These are phyloP conservation scores for Rhodamnia argentea DNA, from an alignment of 345 rosid genomes.

Conservation along the genomic window DNA sequence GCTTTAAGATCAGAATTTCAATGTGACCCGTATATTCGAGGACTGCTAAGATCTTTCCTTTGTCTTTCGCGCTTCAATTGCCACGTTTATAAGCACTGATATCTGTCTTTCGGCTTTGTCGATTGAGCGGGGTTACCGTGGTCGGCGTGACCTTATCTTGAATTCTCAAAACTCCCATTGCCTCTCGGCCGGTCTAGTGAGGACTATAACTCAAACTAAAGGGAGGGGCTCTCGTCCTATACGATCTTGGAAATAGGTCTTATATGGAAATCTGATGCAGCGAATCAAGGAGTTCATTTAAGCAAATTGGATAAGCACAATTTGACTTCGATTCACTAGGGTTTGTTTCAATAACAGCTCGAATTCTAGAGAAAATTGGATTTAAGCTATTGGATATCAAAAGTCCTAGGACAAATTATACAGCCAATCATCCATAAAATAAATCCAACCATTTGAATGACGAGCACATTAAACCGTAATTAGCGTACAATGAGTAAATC, in stretches of 20 bases:
- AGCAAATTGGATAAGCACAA: neutral
- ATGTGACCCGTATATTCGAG: neutral
- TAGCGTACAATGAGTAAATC: neutral
- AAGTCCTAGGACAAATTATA: neutral
- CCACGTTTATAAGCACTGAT: neutral
- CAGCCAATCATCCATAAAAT: neutral
- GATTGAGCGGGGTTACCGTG: too few species aligned
- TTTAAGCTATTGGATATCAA: neutral
- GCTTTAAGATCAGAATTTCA: neutral
- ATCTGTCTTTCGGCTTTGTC: too few species aligned
- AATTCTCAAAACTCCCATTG: too few species aligned
- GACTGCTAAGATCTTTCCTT: neutral
- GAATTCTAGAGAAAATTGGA: neutral
- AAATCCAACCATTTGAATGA: neutral
- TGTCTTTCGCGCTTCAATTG: neutral
- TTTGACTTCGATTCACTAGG: neutral
- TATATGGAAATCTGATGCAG: neutral
- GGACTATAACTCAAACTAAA: too few species aligned
- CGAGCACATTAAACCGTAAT: neutral
- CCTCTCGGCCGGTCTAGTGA: too few species aligned
- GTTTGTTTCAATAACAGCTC: neutral
- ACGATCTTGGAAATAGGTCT: too few species aligned
- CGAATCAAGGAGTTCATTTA: neutral
- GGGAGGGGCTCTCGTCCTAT: too few species aligned
- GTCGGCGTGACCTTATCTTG: too few species aligned